A percentile compares a stretch with the other conserved stretches of the same genome.
These are phyloP conservation scores for Thermomyces lanuginosus DNA, from an alignment of 2,329 filamentous ascomycete genomes.

Conservation along the genomic window DNA sequence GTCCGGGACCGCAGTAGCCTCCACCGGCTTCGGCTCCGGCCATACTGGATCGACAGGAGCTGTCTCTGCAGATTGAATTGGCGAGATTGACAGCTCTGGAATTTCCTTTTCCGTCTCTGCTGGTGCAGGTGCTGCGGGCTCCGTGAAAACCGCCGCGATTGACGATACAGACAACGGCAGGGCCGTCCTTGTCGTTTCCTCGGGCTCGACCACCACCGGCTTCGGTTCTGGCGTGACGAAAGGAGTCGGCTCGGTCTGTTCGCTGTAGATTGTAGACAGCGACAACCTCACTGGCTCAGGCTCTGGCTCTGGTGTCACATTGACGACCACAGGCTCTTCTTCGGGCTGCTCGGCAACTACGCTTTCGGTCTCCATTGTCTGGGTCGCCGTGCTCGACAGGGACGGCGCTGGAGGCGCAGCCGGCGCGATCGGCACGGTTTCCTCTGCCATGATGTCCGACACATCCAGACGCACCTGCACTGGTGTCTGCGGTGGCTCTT, in stretches of 20 bases:
- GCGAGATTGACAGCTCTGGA: conserved; percentile 22
- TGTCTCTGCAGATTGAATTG: conserved; percentile 30
- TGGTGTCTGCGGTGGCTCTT: conserved; percentile 9
- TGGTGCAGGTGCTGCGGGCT: conserved; percentile 16
- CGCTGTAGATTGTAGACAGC: conserved; percentile 16
- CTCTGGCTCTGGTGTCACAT: conserved; percentile 7
- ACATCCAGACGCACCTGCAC: conserved; percentile 14
- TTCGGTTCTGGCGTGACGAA: conserved; percentile 10
- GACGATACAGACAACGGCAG: conserved; percentile 14
- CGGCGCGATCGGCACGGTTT: conserved; percentile 27
- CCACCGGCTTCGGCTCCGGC: conserved; percentile 13
- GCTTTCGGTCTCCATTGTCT: conserved; percentile 7
- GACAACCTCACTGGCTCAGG: conserved; percentile 10
- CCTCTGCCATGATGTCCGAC: conserved; percentile 18
- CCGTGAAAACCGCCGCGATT: conserved; percentile 15
- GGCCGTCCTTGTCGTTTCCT: conserved; percentile 4
- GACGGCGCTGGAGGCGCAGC: conserved; percentile 25
- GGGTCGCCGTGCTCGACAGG: conserved; percentile 3
- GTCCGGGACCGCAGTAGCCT: conserved; percentile 12
- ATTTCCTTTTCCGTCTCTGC: too few species aligned
- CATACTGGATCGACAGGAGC: conserved; percentile 28
- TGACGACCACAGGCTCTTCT: conserved; percentile 4
- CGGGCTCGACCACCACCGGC: conserved; percentile 5
- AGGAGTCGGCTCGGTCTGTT: conserved; percentile 13
- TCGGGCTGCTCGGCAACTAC: conserved; percentile 7